Base-by-base conservation (phyloP, 495 filamentous ascomycete species). In the Penicillium steckii region DNA sequence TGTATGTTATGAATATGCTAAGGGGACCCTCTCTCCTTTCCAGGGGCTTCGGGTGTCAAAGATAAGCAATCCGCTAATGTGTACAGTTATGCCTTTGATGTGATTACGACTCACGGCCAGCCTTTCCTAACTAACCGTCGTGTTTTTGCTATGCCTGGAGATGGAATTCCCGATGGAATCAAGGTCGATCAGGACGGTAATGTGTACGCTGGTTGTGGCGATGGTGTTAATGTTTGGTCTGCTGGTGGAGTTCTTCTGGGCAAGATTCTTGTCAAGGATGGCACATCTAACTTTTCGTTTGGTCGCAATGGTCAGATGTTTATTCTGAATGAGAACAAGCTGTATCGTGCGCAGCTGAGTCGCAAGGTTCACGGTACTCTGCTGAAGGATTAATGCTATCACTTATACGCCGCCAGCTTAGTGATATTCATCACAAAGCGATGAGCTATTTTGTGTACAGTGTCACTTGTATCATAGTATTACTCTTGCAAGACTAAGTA, bases 191-290 rank as follows among this genome's bases (percentile, higher is more conserved):
- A 69, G 53, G 64, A 75, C 15, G 83, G 82, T 2, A 84, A 85
- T 49, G 77, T 87, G 8, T 87, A 85, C 57, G 64, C 74, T n/a
- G 83, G 79, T 8, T 79, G 75, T 45, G 79, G 76, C 6, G 83
- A 85, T 53, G 84, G 84, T 32, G 72, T 87, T 21, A 78, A 85
- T 23, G 79, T 86, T 12, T 87, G 73, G 72, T 83, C 78, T 49
- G 64, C 78, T 4, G 76, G 76, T 0, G 83, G 83, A 22, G 78
- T 73, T 8, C 69, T 78, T 19, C 59, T 79, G 17, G 76, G 75
- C 15, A 85, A 81, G 65, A 82, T 85, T 21, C 74, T 66, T 32
- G 56, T 75, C 22, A 57, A 68, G 25, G 56, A 55, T 32, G 70
- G 71, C 3, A 64, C 65, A 17, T 66, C 73, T 0, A 76, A 75